A percentile compares a stretch with the other conserved stretches of the same genome.
phyloP scores from a whole-genome alignment of 2,329 filamentous ascomycete species.

The Colletotrichum ledebouriae region DNA sequence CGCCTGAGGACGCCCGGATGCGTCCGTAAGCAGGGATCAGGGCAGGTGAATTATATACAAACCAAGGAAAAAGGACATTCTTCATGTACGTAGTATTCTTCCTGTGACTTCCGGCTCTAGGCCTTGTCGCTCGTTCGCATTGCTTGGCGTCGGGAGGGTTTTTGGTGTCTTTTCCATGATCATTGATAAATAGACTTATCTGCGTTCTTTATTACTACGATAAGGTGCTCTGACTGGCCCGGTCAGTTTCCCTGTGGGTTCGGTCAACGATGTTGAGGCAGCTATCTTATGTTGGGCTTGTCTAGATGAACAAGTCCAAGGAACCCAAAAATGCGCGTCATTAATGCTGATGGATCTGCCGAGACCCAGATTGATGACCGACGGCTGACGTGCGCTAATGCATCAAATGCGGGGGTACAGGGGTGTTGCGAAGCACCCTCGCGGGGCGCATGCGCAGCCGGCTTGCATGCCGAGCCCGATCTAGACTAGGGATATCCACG shows the following conservation, averaged over 20 bases:
- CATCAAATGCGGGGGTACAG: constrained; percentile 20
- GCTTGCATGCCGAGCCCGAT: constrained; percentile 8
- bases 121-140: constrained; percentile 9
- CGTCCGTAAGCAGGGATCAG: not conserved
- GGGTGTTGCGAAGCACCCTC: not conserved
- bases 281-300: not conserved
- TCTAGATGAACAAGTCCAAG: constrained; percentile 16
- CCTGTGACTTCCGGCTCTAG: not conserved
- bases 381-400: constrained; percentile 33
- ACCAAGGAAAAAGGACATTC: constrained; percentile 4
- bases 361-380: constrained; percentile 8
- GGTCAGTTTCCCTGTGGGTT: not conserved
- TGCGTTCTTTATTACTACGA: not conserved
- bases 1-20: constrained; percentile 49
- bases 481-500: not conserved
- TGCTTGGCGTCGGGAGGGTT: constrained; percentile 14
- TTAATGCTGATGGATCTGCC: constrained; percentile 27
- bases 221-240: not conserved
- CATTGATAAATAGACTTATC: constrained; percentile 3
- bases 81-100: constrained; percentile 29
- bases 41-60: constrained; percentile 2
- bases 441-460: not conserved
- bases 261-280: constrained; percentile 7
- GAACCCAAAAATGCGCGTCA: not conserved
- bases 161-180: not conserved